phyloP scores from a whole-genome alignment of 2,329 filamentous ascomycete species.

The Cordyceps pruinosa region DNA sequence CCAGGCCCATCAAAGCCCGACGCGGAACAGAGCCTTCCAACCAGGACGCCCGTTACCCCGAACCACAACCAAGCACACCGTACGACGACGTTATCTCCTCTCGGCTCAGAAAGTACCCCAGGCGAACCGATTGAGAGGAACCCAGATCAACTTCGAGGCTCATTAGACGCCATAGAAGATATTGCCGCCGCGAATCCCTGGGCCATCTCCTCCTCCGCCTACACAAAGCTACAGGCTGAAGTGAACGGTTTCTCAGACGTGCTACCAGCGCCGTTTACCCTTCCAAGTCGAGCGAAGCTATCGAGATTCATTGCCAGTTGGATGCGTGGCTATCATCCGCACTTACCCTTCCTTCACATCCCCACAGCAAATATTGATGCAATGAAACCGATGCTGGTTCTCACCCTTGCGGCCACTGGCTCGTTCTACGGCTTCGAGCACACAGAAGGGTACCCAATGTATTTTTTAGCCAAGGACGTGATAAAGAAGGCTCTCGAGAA shows the following conservation, averaged over 20 bases:
- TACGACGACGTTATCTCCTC: background rate
- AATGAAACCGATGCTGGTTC: slow-evolving; percentile 39
- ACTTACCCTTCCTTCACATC: slow-evolving; percentile 44
- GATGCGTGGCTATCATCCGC: slow-evolving; percentile 43
- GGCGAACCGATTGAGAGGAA: background rate
- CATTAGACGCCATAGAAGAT: slow-evolving; percentile 11
- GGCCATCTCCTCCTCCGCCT: slow-evolving; percentile 13
- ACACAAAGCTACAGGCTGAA: slow-evolving; percentile 12
- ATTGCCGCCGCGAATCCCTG: slow-evolving; percentile 14
- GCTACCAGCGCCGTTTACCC: slow-evolving; percentile 37
- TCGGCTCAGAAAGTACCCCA: background rate
- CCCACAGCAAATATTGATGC: slow-evolving; percentile 38
- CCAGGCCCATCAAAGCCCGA: too few species aligned
- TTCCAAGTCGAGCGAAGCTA: slow-evolving; percentile 41
- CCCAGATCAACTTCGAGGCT: background rate
- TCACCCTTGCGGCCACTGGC: slow-evolving; percentile 44
- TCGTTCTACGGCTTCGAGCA: slow-evolving; percentile 43
- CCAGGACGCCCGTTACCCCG: background rate
- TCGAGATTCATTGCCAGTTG: slow-evolving; percentile 44
- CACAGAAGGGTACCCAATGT: slow-evolving; percentile 46
- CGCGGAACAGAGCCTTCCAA: too few species aligned
- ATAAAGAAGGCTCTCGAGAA: slow-evolving; percentile 43
- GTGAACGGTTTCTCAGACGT: slow-evolving; percentile 21
- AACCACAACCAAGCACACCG: background rate
- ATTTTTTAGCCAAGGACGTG: slow-evolving; percentile 49